Conservation (phyloP, 768 basidiomycete species). For the Lactifluus echinatus region DNA sequence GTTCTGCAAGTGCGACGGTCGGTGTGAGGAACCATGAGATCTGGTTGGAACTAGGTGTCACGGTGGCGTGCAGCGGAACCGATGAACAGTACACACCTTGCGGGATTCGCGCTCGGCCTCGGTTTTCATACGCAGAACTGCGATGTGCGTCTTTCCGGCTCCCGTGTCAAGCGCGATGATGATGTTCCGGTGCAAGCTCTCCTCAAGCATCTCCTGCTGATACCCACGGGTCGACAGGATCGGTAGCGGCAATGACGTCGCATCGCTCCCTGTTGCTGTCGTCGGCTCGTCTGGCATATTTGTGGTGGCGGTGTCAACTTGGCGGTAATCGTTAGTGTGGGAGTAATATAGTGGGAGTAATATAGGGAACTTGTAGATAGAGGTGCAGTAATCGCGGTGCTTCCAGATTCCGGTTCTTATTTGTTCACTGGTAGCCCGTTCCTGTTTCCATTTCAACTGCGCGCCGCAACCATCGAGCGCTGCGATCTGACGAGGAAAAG, state of each 20-base stretch:
- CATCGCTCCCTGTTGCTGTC: not conserved
- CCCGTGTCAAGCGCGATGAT: constrained; percentile 76
- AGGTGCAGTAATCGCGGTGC: too few species aligned
- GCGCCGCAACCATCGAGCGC: too few species aligned
- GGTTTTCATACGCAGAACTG: constrained; percentile 60
- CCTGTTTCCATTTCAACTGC: too few species aligned
- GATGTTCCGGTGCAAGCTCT: constrained; percentile 55
- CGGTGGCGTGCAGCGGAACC: too few species aligned
- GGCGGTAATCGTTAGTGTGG: not conserved
- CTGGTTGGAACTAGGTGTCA: too few species aligned
- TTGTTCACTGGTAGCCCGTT: too few species aligned
- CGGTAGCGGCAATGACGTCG: not conserved
- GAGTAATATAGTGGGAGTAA: too few species aligned
- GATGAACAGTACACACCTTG: constrained; percentile 60
- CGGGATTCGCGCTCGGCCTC: constrained; percentile 50
- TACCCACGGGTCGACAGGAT: constrained; percentile 40
- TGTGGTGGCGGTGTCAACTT: not conserved
- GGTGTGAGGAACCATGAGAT: constrained; percentile 76
- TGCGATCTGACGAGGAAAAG: too few species aligned
- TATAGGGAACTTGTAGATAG: too few species aligned
- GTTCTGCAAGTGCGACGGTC: constrained; percentile 66
- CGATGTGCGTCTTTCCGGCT: constrained; percentile 73
- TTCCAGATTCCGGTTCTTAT: too few species aligned
- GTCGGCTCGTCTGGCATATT: not conserved
- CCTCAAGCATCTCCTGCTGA: constrained; percentile 74